These are phyloP conservation scores for Inosperma sp. DNA, from an alignment of 768 basidiomycete genomes.

Conservation along the genomic window DNA sequence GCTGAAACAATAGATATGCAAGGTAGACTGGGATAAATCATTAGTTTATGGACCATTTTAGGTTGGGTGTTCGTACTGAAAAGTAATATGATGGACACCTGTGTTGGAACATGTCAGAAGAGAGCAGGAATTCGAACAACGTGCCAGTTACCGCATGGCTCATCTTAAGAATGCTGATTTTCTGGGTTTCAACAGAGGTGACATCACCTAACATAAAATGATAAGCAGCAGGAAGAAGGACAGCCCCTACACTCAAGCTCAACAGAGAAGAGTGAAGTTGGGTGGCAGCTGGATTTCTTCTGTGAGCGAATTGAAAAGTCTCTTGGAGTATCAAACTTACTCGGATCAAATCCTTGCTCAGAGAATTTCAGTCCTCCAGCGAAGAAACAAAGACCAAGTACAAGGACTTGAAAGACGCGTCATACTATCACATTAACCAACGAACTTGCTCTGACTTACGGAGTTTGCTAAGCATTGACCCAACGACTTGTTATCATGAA, in stretches of 20 bases:
- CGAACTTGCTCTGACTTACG: slow-evolving; percentile 32
- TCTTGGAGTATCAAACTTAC: slow-evolving; percentile 35
- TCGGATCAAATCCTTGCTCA: slow-evolving; percentile 72
- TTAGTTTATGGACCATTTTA: slow-evolving; percentile 1
- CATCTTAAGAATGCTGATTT: slow-evolving; percentile 55
- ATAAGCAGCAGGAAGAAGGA: slow-evolving; percentile 76
- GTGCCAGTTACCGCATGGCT: slow-evolving; percentile 75
- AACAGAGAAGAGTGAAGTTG: slow-evolving; percentile 72
- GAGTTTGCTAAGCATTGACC: slow-evolving; percentile 77
- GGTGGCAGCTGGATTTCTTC: slow-evolving; percentile 49
- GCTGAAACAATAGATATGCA: slow-evolving; percentile 70
- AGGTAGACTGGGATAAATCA: slow-evolving; percentile 50
- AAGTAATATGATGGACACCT: slow-evolving; percentile 77
- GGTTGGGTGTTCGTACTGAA: slow-evolving; percentile 47
- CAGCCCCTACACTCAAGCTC: slow-evolving; percentile 70
- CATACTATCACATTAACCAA: neutral
- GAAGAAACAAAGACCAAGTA: slow-evolving; percentile 82
- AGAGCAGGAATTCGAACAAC: no score
- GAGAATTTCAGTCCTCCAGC: slow-evolving; percentile 74
- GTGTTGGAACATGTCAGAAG: no score
- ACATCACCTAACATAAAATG: slow-evolving; percentile 51
- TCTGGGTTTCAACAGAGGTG: slow-evolving; percentile 32
- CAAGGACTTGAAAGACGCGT: slow-evolving; percentile 51
- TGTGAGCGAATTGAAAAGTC: neutral
- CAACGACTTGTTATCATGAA: slow-evolving; percentile 53